Base-by-base conservation (phyloP, 2,329 filamentous ascomycete genomes). In the Aspergillus novofumigatus region DNA sequence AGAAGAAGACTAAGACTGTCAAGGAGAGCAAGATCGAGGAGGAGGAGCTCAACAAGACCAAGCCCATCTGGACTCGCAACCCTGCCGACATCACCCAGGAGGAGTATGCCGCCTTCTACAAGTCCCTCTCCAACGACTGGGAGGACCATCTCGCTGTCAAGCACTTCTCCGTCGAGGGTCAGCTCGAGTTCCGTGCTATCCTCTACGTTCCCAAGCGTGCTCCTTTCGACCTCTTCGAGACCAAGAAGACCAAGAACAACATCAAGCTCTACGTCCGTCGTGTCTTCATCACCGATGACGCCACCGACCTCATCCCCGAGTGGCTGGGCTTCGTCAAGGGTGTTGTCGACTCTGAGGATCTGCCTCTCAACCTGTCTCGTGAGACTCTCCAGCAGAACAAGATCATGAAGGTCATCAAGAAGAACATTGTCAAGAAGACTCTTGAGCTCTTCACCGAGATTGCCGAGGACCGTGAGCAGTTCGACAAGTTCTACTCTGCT, bases 321-420 rank as follows among this genome's bases (percentile, higher is more conserved):
- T 99, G 94, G 94, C 88, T 99, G 75, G 87, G 91, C 83, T 99
- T 99, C 82, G 82, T 99, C 87, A 99, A 99, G 90, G 94, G 94
- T 89, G 94, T 99, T 71, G 94, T 99, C 78, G 94, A 99, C 83
- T 99, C 94, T 73, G 94, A 99, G 86, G 94, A 99, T 79, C 90
- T 99, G 63, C 94, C 94, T 70, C 90, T 99, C 79, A 99, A 99
- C 88, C 81, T 99, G 83, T 97, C 94, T 75, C 94, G 94, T 89
- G 94, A 99, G 88, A 97, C 93, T 58, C 91, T 99, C 52, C 94
- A 99, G 83, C 94, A 97, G 86, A 99, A 97, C 90, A 97, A 97
- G 92, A 99, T 99, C 86, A 97, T 97, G 94, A 97, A 97, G 90
- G 94, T 97, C 80, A 97, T 97, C 87, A 96, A 95, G 88, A 99